These are phyloP conservation scores for Fusarium praegraminearum DNA, from an alignment of 2,329 filamentous ascomycete genomes.

Conservation along the genomic window DNA sequence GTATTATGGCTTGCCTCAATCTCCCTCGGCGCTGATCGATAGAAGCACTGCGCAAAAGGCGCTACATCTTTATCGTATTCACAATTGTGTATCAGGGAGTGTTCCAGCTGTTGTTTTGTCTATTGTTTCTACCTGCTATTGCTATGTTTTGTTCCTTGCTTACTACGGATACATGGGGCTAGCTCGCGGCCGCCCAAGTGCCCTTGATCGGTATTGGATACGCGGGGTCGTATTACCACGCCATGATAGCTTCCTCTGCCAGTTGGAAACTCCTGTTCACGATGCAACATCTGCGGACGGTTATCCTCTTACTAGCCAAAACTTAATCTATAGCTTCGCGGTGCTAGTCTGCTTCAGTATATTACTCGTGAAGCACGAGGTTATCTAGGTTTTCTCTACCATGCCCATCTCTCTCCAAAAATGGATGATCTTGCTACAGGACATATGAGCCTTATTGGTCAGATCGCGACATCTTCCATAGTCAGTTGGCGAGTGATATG, in stretches of 20 bases:
- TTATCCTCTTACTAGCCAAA: not conserved
- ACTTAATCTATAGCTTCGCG: not conserved
- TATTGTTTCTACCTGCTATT: not conserved
- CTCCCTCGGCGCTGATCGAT: not conserved
- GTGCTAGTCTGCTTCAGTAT: not conserved
- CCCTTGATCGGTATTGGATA: not conserved
- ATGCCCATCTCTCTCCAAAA: not conserved
- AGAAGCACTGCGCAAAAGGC: not conserved
- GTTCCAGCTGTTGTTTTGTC: not conserved
- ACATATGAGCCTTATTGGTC: not conserved
- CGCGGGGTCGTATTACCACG: slow-evolving; percentile 1
- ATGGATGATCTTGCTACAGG: not conserved
- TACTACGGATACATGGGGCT: not conserved
- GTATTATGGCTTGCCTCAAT: not conserved
- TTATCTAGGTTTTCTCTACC: not conserved
- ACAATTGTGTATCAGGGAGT: not conserved
- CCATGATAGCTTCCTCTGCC: slow-evolving; percentile 5
- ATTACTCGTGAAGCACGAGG: not conserved
- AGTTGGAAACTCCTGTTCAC: not conserved
- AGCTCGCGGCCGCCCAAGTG: not conserved
- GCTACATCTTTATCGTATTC: not conserved
- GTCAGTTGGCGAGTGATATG: not conserved
- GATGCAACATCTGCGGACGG: slow-evolving; percentile 2
- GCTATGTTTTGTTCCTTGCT: not conserved
- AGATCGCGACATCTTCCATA: not conserved